These are phyloP conservation scores for Delonix regia DNA, from an alignment of 306 rosid genomes.

Conservation along the genomic window DNA sequence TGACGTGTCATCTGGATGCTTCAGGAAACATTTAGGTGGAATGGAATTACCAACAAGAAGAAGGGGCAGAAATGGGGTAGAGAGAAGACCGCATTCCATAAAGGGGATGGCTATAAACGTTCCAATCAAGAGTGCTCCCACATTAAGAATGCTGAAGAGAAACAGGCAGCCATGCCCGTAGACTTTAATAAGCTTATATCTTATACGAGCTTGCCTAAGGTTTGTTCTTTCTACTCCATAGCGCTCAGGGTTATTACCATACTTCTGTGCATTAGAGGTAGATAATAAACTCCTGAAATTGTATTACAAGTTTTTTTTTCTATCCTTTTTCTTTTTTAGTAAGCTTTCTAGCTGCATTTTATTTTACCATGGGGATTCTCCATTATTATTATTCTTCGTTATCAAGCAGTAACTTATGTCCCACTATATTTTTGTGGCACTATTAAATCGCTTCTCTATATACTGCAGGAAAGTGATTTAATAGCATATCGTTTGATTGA, in stretches of 20 bases:
- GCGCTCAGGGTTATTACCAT: constrained; percentile 19
- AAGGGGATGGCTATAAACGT: constrained; percentile 43
- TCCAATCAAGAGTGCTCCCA: constrained; percentile 44
- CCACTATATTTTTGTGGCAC: not conserved
- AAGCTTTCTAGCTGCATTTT: constrained; percentile 34
- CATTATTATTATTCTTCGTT: constrained; percentile 14
- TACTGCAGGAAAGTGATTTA: constrained; percentile 70
- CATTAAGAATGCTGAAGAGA: constrained; percentile 44
- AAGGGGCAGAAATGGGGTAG: constrained; percentile 96
- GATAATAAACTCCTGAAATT: constrained; percentile 8
- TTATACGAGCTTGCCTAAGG: constrained; percentile 70
- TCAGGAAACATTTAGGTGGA: constrained; percentile 86
- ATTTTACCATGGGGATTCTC: constrained; percentile 17
- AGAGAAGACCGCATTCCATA: constrained; percentile 58
- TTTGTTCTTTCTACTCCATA: constrained; percentile 38
- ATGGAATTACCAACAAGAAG: constrained; percentile 88
- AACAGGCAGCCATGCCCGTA: constrained; percentile 36
- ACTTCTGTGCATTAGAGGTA: constrained; percentile 13
- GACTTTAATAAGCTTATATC: constrained; percentile 72
- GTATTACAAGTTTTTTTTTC: not conserved
- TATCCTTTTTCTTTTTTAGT: not conserved
- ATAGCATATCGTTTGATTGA: constrained; percentile 90
- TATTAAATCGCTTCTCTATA: constrained; percentile 26
- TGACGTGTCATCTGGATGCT: constrained; percentile 36
- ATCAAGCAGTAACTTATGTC: constrained; percentile 15